phyloP scores from a whole-genome alignment of 495 filamentous ascomycete genomes.

The Xylaria scruposa region DNA sequence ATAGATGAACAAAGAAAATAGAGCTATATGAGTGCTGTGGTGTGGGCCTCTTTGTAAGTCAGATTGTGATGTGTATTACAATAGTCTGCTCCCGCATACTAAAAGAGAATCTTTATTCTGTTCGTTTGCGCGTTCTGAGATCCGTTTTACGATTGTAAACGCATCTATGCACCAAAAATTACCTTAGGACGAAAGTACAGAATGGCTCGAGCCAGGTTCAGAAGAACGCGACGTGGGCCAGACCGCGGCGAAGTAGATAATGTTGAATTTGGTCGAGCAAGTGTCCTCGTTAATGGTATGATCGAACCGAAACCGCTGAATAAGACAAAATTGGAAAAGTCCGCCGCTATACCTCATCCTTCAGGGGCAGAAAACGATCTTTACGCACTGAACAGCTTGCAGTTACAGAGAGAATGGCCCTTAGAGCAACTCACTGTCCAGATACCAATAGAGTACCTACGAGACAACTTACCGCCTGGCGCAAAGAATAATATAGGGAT shows the following conservation, averaged over 20 bases:
- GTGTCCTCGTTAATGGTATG: conserved; percentile 16
- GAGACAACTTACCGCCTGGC: not conserved
- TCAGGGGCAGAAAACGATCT: not conserved
- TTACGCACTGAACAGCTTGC: conserved; percentile 15
- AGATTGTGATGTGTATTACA: not conserved
- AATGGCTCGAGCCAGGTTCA: not conserved
- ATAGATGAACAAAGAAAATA: not conserved
- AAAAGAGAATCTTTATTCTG: not conserved
- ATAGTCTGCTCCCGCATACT: not conserved
- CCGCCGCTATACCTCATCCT: not conserved
- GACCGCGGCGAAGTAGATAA: not conserved
- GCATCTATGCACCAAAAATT: not conserved
- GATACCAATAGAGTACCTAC: conserved; percentile 2
- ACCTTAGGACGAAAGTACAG: not conserved
- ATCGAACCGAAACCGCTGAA: not conserved
- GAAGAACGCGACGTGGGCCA: not conserved
- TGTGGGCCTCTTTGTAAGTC: not conserved
- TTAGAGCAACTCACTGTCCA: conserved; percentile 13
- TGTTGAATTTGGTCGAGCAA: not conserved
- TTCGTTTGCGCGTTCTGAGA: not conserved
- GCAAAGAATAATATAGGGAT: not conserved
- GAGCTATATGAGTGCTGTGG: not conserved
- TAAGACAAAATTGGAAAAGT: not conserved
- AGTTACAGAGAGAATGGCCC: not conserved
- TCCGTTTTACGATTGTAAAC: not conserved